Base-by-base conservation (phyloP, 2,329 filamentous ascomycete species). In the Gaeumannomyces tritici region DNA sequence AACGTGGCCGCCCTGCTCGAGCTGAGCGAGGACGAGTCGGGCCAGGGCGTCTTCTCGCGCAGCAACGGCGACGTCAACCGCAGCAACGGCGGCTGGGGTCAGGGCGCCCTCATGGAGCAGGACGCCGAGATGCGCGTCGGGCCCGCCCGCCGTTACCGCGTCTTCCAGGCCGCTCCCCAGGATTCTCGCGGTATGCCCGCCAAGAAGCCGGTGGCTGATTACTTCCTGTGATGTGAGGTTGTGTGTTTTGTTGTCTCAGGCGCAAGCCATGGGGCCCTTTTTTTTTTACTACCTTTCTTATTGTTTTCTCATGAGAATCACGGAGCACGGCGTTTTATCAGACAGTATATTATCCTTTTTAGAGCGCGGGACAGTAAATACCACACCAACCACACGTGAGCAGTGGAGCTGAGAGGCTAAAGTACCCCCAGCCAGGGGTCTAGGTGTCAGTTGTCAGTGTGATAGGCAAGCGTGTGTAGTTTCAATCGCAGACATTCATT, bases 161-260 rank as follows among this genome's bases (percentile, higher is more conserved):
- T 99, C 12, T 99, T 99, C 73, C 93, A 98, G 71, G 95, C 95
- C 0, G 95, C 95, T 62, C 93, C 95, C 61, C 95, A 99, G 77
- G 95, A 98, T 74, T 92, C 89, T 1, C 84, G 95, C 69, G 95
- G 95, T 5, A 99, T 99, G 95, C 95, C 95, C 64, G 95, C 95
- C 3, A 99, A 99, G 83, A 98, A 98, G 76, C 95, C 95, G 3
- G 91, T 96, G 61, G 92, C 92, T 18, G 93, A 98, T 77, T 99
- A 98, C 79, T 99, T 99, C 75, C 79, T 99, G 76, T 87, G 73
- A 74, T 55, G 6, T 13, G 8, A 11, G 9, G 12, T 11, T 55
- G 7, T 33, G 59, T 12, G 18, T 31, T 21, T 24, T 35, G 2
- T 12, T 9, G 15, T 11, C 8, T 51, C 42, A 4, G 21, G n/a